Percentiles rank a stretch among this genome's conserved stretches.
Conservation (phyloP, 352 stramenopile species). For the Globisporangium paroecandrum region DNA sequence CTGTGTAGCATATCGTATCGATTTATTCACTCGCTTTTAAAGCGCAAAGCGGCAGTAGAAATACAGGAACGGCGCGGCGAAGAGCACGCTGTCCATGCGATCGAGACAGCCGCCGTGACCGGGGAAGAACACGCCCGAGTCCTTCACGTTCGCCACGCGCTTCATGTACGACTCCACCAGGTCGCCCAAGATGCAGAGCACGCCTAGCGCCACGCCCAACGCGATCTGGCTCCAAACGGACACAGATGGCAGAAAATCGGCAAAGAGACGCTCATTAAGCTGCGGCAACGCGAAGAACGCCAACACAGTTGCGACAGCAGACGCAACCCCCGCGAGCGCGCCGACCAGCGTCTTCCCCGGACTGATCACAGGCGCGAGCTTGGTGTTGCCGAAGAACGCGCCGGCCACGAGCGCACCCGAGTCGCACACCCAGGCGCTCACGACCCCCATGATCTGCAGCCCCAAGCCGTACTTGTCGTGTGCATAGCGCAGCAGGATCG, state of each 20-base stretch:
- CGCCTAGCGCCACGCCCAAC: conserved; percentile 43
- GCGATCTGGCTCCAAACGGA: conserved; percentile 34
- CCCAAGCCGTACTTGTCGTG: conserved; percentile 43
- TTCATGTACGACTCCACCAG: conserved; percentile 71
- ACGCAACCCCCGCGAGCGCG: conserved; percentile 44
- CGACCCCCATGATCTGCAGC: conserved; percentile 59
- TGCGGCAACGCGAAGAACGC: conserved; percentile 33
- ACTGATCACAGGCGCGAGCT: conserved; percentile 62
- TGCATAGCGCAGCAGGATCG: conserved; percentile 53
- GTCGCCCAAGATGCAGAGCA: conserved; percentile 62
- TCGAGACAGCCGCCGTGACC: conserved; percentile 76
- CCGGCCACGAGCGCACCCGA: conserved; percentile 57
- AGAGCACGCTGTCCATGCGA: conserved; percentile 77
- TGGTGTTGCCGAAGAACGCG: conserved; percentile 45
- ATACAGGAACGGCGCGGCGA: conserved; percentile 60
- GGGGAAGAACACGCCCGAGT: conserved; percentile 69
- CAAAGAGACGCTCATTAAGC: background rate
- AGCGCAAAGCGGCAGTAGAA: conserved; percentile 41
- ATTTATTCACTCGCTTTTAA: background rate
- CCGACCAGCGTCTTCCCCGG: conserved; percentile 68
- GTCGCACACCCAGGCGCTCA: conserved; percentile 66
- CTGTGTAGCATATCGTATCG: background rate
- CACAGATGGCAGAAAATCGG: conserved; percentile 10
- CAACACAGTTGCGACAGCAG: conserved; percentile 48
- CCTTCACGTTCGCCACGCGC: conserved; percentile 63